Evolutionary conservation across 1,139 yeast species (phyloP).

Genomic region (Candida tetrigidarum): DNA sequence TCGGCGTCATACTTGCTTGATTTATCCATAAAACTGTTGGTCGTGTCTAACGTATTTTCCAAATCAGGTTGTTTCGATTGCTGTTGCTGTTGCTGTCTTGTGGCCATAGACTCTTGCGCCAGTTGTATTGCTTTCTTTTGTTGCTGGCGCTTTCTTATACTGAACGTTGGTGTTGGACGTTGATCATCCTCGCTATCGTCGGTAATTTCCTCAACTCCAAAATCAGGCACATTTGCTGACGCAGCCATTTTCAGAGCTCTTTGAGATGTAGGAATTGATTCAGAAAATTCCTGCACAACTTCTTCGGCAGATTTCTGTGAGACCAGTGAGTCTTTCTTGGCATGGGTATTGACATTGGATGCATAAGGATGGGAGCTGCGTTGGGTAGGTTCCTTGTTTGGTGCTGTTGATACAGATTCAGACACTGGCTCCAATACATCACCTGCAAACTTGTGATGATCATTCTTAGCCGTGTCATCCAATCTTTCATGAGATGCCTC

Average conservation of each 20-base stretch:
- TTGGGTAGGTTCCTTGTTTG: constrained; percentile 24
- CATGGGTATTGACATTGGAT: constrained; percentile 9
- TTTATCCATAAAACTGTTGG: constrained; percentile 2
- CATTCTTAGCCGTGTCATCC: constrained; percentile 24
- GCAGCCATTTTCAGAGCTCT: constrained; percentile 9
- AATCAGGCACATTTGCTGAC: constrained; percentile 29
- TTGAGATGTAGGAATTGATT: constrained; percentile 15
- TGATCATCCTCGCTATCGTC: constrained; percentile 35
- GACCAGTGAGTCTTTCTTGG: constrained; percentile 6
- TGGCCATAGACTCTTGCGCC: background rate
- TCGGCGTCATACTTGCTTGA: constrained; percentile 4
- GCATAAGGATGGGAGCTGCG: background rate
- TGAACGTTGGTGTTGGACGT: constrained; percentile 14
- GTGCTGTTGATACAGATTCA: constrained; percentile 27
- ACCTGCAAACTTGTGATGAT: constrained; percentile 3
- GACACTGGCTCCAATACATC: constrained; percentile 30
- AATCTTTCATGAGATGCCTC: constrained; percentile 22
- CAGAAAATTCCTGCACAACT: constrained; percentile 17
- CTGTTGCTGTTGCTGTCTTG: background rate
- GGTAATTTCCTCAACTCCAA: constrained; percentile 43
- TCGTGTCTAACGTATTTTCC: background rate
- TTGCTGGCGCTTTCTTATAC: constrained; percentile 8
- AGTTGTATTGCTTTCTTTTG: constrained; percentile 1
- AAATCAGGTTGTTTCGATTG: background rate
- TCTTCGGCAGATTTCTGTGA: constrained; percentile 14